A percentile compares a stretch with the other conserved stretches of the same genome.
These are phyloP conservation scores for Chalciporus pseudorubinellus DNA, from an alignment of 768 basidiomycete species.

Conservation along the genomic window DNA sequence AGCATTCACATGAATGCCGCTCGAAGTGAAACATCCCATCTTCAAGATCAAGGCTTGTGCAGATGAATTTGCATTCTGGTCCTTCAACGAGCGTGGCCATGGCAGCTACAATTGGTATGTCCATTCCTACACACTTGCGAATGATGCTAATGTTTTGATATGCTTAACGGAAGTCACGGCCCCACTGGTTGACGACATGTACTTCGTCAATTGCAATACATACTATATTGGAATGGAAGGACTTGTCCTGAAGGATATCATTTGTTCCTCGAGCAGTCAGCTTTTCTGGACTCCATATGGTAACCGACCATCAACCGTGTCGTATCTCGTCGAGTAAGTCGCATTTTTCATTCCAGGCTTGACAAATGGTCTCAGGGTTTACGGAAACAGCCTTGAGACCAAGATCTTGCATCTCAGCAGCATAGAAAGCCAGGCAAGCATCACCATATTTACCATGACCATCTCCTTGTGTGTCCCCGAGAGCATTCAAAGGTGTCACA, in stretches of 20 bases:
- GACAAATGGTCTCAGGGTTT: slow-evolving; percentile 17
- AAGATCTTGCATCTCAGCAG: slow-evolving; percentile 2
- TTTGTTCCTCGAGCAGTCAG: slow-evolving; percentile 10
- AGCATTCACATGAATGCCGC: background rate
- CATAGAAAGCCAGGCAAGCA: background rate
- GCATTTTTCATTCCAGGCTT: background rate
- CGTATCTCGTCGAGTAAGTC: background rate
- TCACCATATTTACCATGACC: background rate
- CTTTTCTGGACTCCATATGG: slow-evolving; percentile 21
- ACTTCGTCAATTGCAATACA: slow-evolving; percentile 29
- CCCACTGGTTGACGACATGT: slow-evolving; percentile 28
- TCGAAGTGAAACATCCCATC: background rate
- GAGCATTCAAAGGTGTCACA: slow-evolving; percentile 1
- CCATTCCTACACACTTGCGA: background rate
- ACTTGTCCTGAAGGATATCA: slow-evolving; percentile 13
- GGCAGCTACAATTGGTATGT: slow-evolving; percentile 18
- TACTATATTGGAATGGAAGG: slow-evolving; percentile 20
- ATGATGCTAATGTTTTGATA: slow-evolving; percentile 24
- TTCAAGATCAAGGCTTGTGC: background rate
- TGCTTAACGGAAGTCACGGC: slow-evolving; percentile 20
- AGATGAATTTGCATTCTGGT: background rate
- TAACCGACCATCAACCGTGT: background rate
- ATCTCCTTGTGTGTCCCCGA: background rate
- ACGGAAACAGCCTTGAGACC: slow-evolving; percentile 22
- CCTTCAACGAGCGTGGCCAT: slow-evolving; percentile 23